Evolutionary conservation across 2,329 filamentous ascomycete genomes (phyloP).

Genomic region (Phyllosticta citribraziliensis): DNA sequence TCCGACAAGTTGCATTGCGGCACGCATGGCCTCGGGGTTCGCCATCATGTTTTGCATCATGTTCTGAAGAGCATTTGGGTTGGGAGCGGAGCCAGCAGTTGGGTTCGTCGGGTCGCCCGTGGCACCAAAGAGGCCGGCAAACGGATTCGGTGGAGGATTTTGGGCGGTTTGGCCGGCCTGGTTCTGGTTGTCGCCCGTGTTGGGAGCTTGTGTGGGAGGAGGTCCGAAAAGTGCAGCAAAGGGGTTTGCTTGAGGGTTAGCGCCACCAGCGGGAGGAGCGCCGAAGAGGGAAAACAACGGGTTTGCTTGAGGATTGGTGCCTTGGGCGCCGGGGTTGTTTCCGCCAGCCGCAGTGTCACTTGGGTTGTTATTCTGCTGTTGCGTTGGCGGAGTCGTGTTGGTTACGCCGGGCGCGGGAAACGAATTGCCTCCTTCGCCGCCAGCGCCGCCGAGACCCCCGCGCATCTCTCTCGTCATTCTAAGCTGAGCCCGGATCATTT

Average conservation of each 20-base stretch:
- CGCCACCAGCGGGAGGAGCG: constrained; percentile 19
- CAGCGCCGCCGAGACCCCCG: constrained; percentile 27
- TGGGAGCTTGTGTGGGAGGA: constrained; percentile 16
- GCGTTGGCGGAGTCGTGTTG: constrained; percentile 59
- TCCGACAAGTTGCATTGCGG: constrained; percentile 46
- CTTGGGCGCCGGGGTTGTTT: constrained; percentile 19
- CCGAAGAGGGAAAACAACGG: constrained; percentile 35
- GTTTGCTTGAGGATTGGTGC: constrained; percentile 28
- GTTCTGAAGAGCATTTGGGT: constrained; percentile 23
- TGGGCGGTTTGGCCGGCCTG: not conserved
- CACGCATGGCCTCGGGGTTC: constrained; percentile 48
- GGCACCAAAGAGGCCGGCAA: constrained; percentile 52
- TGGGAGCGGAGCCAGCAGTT: not conserved
- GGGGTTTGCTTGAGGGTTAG: constrained; percentile 39
- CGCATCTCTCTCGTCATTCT: constrained; percentile 64
- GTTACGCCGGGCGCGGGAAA: constrained; percentile 91
- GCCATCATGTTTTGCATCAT: constrained; percentile 42
- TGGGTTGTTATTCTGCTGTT: constrained; percentile 10
- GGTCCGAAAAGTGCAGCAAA: constrained; percentile 49
- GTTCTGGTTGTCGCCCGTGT: constrained; percentile 24
- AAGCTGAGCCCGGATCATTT: constrained; percentile 70
- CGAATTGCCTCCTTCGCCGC: constrained; percentile 33
- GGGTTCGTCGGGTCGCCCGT: constrained; percentile 37
- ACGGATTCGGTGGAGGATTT: constrained; percentile 48
- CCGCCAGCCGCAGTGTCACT: constrained; percentile 17